Conservation (phyloP, 2,329 filamentous ascomycete genomes). For the Trichoderma sp. region DNA sequence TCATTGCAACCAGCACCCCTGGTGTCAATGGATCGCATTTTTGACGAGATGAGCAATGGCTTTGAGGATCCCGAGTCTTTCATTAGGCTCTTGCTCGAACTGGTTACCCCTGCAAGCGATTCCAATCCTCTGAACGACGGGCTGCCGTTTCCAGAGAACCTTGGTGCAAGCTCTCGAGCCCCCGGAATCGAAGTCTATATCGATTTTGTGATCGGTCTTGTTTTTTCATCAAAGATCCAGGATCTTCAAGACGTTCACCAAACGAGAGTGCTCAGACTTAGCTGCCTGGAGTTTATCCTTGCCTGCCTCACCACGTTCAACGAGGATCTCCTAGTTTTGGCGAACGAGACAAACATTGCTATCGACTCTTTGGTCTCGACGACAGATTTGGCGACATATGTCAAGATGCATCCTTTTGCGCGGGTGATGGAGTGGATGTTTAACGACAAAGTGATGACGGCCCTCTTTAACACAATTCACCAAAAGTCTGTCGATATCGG, state of each 20-base stretch:
- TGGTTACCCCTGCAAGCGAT: conserved; percentile 65
- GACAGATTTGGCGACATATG: conserved; percentile 74
- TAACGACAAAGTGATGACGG: conserved; percentile 80
- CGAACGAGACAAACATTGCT: conserved; percentile 71
- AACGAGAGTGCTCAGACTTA: conserved; percentile 69
- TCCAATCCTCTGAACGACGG: conserved; percentile 65
- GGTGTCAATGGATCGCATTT: conserved; percentile 59
- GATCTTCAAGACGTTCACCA: conserved; percentile 67
- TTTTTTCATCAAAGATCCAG: conserved; percentile 66
- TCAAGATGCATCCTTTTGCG: conserved; percentile 85
- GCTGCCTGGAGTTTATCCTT: conserved; percentile 79
- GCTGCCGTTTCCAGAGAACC: conserved; percentile 80
- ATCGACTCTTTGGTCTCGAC: conserved; percentile 74
- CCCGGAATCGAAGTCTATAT: conserved; percentile 90
- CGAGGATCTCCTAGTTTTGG: conserved; percentile 83
- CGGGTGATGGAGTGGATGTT: conserved; percentile 98
- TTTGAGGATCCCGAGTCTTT: conserved; percentile 88
- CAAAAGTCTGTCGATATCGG: conserved; percentile 72
- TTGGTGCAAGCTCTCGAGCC: conserved; percentile 71
- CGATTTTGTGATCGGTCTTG: conserved; percentile 80
- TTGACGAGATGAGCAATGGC: conserved; percentile 70
- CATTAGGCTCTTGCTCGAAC: conserved; percentile 68
- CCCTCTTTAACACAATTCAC: conserved; percentile 75
- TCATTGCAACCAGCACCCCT: conserved; percentile 33
- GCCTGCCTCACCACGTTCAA: conserved; percentile 85